Evolutionary conservation across 495 filamentous ascomycete genomes (phyloP), one percentile per base, ranked within the genome.

Genomic region (Penicillium cataractarum): DNA sequence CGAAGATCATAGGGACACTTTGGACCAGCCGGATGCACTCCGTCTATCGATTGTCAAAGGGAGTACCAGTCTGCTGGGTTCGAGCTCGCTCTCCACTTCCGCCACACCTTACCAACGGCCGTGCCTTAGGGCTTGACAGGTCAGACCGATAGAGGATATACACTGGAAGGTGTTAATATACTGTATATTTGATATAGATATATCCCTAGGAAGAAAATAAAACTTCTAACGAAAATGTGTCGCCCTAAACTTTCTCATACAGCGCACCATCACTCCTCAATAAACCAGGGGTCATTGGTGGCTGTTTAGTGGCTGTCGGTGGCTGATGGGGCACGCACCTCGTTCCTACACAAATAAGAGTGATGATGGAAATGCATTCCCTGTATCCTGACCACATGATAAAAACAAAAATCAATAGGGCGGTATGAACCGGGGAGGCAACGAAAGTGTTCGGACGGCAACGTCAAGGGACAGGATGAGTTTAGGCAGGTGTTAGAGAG

Each of bases 1-100:
- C 35, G 35, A 42, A 27, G 55, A 58, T 32, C 37, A 19, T 40
- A 40, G 39, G 39, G 55, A 31, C 32, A 19, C 33, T 42, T 44
- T 58, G 33, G 35, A 55, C 67, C 61, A 66, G 64, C 64, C 61
- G 67, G 61, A 67, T 62, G 58, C 35, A 19, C 64, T 64, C 67
- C 62, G 52, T 50, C 55, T 62, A 56, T 62, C 49, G 62, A 65
- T 66, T 58, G 57, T 39, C 44, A 48, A 46, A 50, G 51, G 19
- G 12, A 57, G 53, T 61, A 66, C 61, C 58, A 52, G 22, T n/a
- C 48, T 51, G 40, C 48, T 31, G 62, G 62, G 58, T 56, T 64
- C 62, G 32, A n/a, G 22, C 35, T 52, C 46, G 59, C 62, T 59
- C 65, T 46, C 22, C 29, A 35, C 51, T 33, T 50, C 61, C 58